Conservation (phyloP, 2,329 filamentous ascomycete species). For the Colletotrichum sp. region DNA sequence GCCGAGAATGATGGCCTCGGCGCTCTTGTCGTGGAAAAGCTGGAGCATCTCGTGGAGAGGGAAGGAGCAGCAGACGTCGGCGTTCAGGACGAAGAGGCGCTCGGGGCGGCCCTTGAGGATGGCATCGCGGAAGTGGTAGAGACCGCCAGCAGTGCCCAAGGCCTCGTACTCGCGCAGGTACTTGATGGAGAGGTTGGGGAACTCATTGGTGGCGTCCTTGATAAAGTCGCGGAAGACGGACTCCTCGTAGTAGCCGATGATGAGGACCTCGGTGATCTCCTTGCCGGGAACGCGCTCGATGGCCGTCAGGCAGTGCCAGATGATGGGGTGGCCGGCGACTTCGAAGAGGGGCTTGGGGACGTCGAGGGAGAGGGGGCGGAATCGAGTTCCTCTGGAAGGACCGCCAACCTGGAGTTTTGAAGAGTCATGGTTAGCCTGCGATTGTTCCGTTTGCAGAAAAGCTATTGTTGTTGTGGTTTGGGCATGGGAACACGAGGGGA, state of each 20-base stretch:
- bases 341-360: conserved; percentile 99
- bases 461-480: not conserved
- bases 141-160: conserved; percentile 90
- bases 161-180: conserved; percentile 98
- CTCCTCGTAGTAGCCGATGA: conserved; percentile 99
- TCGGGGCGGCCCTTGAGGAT: conserved; percentile 96
- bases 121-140: conserved; percentile 99
- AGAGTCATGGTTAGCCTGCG: conserved; percentile 31
- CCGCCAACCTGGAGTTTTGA: conserved; percentile 76
- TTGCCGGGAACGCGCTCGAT: conserved; percentile 85
- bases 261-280: conserved; percentile 88
- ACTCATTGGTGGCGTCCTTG: conserved; percentile 84
- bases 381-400: conserved; percentile 92
- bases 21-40: conserved; percentile 92
- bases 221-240: conserved; percentile 97
- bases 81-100: conserved; percentile 96
- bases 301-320: conserved; percentile 95
- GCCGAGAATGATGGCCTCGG: conserved; percentile 94
- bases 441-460: conserved; percentile 1
- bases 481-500: conserved; percentile 18
- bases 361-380: conserved; percentile 93
- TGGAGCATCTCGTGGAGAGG: conserved; percentile 94
- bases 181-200: conserved; percentile 87
- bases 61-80: conserved; percentile 98
- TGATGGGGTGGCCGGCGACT: conserved; percentile 96